Conservation (phyloP, 2,329 filamentous ascomycete genomes). For the Penicillium olsonii region DNA sequence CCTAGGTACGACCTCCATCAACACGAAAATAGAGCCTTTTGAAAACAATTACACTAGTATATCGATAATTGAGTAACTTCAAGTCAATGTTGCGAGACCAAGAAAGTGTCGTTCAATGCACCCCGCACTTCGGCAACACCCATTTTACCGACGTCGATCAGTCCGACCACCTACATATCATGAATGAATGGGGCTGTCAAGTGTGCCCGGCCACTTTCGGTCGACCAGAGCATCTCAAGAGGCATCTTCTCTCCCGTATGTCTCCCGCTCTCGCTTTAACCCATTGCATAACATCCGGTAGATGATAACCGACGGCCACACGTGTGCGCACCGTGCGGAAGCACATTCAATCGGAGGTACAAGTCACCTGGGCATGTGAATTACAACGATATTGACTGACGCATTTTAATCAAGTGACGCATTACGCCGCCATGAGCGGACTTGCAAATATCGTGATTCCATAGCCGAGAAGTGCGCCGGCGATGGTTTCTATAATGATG, state of each 20-base stretch:
- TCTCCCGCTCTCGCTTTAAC: not conserved
- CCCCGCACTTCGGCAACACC: not conserved
- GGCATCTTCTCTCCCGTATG: slow-evolving; percentile 24
- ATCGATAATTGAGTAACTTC: too few relatives aligned
- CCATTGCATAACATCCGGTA: slow-evolving; percentile 3
- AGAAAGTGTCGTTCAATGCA: too few relatives aligned
- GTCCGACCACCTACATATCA: too few relatives aligned
- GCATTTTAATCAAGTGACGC: slow-evolving; percentile 17
- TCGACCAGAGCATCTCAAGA: slow-evolving; percentile 25
- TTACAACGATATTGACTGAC: not conserved
- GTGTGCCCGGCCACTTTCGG: slow-evolving; percentile 20
- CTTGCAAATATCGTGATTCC: slow-evolving; percentile 17
- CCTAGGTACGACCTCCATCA: too few relatives aligned
- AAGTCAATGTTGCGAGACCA: too few relatives aligned
- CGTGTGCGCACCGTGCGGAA: slow-evolving; percentile 16
- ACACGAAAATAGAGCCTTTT: too few relatives aligned
- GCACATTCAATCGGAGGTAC: slow-evolving; percentile 23
- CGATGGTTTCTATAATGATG: not conserved
- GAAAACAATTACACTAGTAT: too few relatives aligned
- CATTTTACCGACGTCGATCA: not conserved
- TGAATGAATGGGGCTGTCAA: slow-evolving; percentile 6
- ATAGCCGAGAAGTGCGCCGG: not conserved
- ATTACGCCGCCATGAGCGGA: slow-evolving; percentile 24
- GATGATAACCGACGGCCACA: slow-evolving; percentile 19
- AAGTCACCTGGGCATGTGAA: not conserved